These are phyloP conservation scores for Phytophthora pluvialis DNA, from an alignment of 352 stramenopile genomes.

Conservation along the genomic window DNA sequence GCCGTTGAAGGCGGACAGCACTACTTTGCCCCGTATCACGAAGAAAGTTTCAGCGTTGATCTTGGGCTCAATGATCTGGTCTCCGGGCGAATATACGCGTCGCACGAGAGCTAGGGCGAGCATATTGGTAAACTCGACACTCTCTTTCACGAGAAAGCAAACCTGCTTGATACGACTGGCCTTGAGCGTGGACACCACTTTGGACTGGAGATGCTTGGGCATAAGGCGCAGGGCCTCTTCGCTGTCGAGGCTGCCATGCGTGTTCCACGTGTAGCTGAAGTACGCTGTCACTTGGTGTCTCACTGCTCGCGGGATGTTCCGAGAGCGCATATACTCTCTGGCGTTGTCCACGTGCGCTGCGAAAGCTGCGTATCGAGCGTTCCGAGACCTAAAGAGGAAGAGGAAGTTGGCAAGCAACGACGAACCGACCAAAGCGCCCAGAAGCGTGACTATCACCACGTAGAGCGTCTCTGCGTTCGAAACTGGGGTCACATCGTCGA, in stretches of 20 bases:
- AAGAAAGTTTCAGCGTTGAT: slow-evolving; percentile 79
- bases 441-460: slow-evolving; percentile 46
- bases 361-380: slow-evolving; percentile 54
- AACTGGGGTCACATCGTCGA: slow-evolving; percentile 74
- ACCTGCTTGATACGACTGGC: slow-evolving; percentile 71
- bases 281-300: slow-evolving; percentile 62
- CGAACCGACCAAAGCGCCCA: slow-evolving; percentile 60
- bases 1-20: slow-evolving; percentile 52
- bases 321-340: slow-evolving; percentile 71
- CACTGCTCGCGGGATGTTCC: slow-evolving; percentile 56
- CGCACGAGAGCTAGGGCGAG: slow-evolving; percentile 57
- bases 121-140: slow-evolving; percentile 69
- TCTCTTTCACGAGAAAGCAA: slow-evolving; percentile 73
- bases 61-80: slow-evolving; percentile 75
- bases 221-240: slow-evolving; percentile 61
- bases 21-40: slow-evolving; percentile 63
- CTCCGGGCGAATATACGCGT: slow-evolving; percentile 59
- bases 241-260: slow-evolving; percentile 62
- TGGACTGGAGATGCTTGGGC: slow-evolving; percentile 66
- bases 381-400: slow-evolving; percentile 74
- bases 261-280: slow-evolving; percentile 69
- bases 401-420: slow-evolving; percentile 69
- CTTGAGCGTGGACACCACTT: slow-evolving; percentile 66
- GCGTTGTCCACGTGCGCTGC: slow-evolving; percentile 70
- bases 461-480: slow-evolving; percentile 63